Conservation (phyloP, 2,329 filamentous ascomycete genomes). For the Fusarium chlamydosporum region DNA sequence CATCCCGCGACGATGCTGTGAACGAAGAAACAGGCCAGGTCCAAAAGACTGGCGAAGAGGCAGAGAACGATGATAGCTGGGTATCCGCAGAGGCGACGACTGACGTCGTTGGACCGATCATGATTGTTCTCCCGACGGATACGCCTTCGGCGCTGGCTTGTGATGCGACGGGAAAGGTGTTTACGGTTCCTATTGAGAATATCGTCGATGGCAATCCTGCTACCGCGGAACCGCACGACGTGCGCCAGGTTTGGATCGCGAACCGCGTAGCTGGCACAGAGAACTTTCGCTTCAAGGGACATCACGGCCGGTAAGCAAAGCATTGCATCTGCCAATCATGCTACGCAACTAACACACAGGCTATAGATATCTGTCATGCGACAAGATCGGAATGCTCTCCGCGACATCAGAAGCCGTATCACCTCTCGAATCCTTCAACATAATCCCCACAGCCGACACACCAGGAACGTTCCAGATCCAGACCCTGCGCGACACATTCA, state of each 20-base stretch:
- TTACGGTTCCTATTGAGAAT: slow-evolving; percentile 85
- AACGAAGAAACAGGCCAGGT: slow-evolving; percentile 38
- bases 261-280: slow-evolving; percentile 87
- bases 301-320: slow-evolving; percentile 79
- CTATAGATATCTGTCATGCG: slow-evolving; percentile 84
- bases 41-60: slow-evolving; percentile 52
- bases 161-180: slow-evolving; percentile 89
- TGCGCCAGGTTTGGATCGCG: slow-evolving; percentile 94
- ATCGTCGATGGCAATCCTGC: slow-evolving; percentile 84
- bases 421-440: slow-evolving; percentile 83
- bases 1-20: slow-evolving; percentile 49
- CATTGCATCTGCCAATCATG: rapidly evolving
- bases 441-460: slow-evolving; percentile 74
- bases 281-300: slow-evolving; percentile 86
- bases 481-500: slow-evolving; percentile 78
- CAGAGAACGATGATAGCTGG: slow-evolving; percentile 85
- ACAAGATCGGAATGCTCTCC: slow-evolving; percentile 83
- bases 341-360: slow-evolving; percentile 18
- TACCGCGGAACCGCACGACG: slow-evolving; percentile 96
- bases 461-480: slow-evolving; percentile 81
- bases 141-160: slow-evolving; percentile 82
- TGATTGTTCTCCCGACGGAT: slow-evolving; percentile 84
- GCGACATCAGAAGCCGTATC: slow-evolving; percentile 86
- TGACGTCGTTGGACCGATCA: slow-evolving; percentile 85
- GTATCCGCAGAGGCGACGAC: slow-evolving; percentile 81